phyloP scores from a whole-genome alignment of 1,284 basidiomycete species.

The Fomes fomentarius region DNA sequence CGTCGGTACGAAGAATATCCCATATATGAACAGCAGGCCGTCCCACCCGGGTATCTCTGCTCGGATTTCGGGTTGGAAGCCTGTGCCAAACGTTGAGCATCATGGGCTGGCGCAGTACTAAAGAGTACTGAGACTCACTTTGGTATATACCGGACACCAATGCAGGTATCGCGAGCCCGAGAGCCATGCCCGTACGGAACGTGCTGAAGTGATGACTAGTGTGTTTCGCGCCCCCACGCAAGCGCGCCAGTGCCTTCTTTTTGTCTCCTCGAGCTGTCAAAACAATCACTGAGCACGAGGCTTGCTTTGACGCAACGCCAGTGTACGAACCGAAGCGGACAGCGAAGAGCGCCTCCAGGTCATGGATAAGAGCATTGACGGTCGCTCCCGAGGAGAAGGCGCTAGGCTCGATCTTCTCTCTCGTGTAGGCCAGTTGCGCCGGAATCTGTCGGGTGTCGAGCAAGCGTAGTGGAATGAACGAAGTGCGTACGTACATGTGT shows the following conservation, averaged over 20 bases:
- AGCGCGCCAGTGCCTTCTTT: conserved; percentile 75
- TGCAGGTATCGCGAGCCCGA: conserved; percentile 84
- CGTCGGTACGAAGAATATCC: conserved; percentile 73
- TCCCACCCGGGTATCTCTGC: conserved; percentile 70
- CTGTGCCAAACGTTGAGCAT: conserved; percentile 37
- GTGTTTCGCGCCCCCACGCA: conserved; percentile 59
- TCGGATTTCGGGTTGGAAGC: conserved; percentile 62
- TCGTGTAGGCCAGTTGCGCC: conserved; percentile 59
- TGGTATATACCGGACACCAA: conserved; percentile 69
- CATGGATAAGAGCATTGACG: conserved; percentile 70
- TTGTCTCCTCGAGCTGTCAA: conserved; percentile 78
- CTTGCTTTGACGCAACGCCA: too few species aligned
- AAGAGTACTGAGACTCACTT: conserved; percentile 53
- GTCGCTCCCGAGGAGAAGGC: conserved; percentile 63
- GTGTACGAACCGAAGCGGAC: conserved; percentile 65
- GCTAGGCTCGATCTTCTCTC: conserved; percentile 60
- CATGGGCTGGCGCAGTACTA: too few species aligned
- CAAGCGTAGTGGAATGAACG: neutral
- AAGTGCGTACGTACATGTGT: conserved; percentile 53
- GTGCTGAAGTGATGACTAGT: conserved; percentile 80
- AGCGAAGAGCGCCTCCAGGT: conserved; percentile 78
- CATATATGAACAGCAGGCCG: conserved; percentile 83
- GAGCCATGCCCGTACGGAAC: conserved; percentile 74
- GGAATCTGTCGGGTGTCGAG: conserved; percentile 44
- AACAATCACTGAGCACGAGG: neutral